Conservation (phyloP, 2,329 filamentous ascomycete species). For the Furcasterigmium furcatum region DNA sequence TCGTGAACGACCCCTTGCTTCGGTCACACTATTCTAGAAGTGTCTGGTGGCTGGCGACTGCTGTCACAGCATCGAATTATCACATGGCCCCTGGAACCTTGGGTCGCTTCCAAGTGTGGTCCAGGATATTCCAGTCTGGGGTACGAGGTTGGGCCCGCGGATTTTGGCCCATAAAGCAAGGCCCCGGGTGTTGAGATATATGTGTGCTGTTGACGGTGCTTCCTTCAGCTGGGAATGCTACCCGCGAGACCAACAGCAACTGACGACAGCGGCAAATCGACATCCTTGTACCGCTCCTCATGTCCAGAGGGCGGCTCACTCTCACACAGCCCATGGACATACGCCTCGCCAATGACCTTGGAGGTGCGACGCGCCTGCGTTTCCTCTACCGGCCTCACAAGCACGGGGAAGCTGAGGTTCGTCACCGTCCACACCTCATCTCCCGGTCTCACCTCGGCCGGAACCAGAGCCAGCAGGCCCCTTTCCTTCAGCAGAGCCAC, state of each 20-base stretch:
- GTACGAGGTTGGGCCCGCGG: too few species aligned
- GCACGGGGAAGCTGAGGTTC: slow-evolving; percentile 2
- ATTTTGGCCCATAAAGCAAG: too few species aligned
- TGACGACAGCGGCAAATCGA: slow-evolving; percentile 10
- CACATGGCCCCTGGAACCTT: too few species aligned
- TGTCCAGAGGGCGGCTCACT: slow-evolving; percentile 2
- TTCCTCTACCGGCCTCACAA: slow-evolving; percentile 4
- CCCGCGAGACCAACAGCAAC: slow-evolving; percentile 12
- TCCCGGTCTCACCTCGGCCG: slow-evolving; percentile 3
- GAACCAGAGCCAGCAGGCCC: slow-evolving; percentile 10
- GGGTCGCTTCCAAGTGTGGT: too few species aligned
- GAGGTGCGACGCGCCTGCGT: slow-evolving; percentile 1
- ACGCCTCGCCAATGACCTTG: slow-evolving; percentile 7
- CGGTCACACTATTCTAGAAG: too few species aligned
- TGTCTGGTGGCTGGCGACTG: too few species aligned
- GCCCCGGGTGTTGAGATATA: too few species aligned
- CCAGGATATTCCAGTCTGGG: too few species aligned
- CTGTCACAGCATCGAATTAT: too few species aligned
- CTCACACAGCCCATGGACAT: slow-evolving; percentile 7
- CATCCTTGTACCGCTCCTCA: slow-evolving; percentile 7
- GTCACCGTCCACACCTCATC: slow-evolving; percentile 13
- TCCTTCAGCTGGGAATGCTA: slow-evolving; percentile 7
- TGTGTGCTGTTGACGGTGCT: too few species aligned
- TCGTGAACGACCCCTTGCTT: too few species aligned
- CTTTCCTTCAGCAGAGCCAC: slow-evolving; percentile 11